These are phyloP conservation scores for Vaucheria bursata DNA, from an alignment of 352 stramenopile species.

Conservation along the genomic window DNA sequence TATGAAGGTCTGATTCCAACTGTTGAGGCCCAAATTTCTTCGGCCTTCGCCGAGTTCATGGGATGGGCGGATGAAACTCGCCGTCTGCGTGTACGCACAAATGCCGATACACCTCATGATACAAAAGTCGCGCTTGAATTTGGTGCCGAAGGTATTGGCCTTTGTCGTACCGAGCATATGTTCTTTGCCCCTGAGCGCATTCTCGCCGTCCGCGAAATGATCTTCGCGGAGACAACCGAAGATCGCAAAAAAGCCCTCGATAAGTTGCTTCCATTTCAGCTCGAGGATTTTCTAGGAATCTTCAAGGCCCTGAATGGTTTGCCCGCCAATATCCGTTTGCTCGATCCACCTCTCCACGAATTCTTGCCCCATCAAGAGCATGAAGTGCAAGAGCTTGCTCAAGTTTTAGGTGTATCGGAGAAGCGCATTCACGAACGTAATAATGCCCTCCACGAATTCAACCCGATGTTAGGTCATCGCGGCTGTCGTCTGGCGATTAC, in stretches of 20 bases:
- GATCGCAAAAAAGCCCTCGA: constrained; percentile 48
- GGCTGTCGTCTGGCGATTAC: no score
- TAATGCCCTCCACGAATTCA: no score
- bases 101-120: constrained; percentile 60
- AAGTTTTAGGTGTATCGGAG: no score
- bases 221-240: constrained; percentile 49
- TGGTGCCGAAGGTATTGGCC: constrained; percentile 58
- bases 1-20: no score
- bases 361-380: constrained; percentile 55
- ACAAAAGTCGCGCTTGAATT: constrained; percentile 51
- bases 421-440: no score
- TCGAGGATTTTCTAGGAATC: constrained; percentile 58
- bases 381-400: constrained; percentile 44
- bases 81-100: no score
- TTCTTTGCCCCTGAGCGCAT: constrained; percentile 58
- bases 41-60: no score
- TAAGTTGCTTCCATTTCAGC: constrained; percentile 53
- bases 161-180: constrained; percentile 66
- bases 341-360: constrained; percentile 66
- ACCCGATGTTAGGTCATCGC: no score
- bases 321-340: constrained; percentile 58
- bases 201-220: constrained; percentile 53
- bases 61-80: no score
- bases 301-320: constrained; percentile 62
- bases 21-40: no score